phyloP scores from a whole-genome alignment of 2,329 filamentous ascomycete genomes.

The Myriosclerotinia scirpicola region DNA sequence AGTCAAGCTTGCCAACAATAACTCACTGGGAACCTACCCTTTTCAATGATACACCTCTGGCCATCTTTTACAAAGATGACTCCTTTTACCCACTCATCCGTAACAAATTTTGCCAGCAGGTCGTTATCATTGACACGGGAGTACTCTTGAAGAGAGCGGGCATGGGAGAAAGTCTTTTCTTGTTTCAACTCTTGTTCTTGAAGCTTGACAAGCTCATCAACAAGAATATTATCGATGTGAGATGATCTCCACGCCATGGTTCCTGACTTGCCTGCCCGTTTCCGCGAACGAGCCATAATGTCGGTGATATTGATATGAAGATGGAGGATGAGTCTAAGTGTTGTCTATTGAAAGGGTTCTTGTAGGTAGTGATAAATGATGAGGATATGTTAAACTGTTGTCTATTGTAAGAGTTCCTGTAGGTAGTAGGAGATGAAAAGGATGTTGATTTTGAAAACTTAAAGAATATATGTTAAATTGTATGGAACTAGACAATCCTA shows the following conservation, averaged over 20 bases:
- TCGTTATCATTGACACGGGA: neutral
- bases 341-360: too few species aligned
- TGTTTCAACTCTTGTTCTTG: neutral
- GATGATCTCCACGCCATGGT: neutral
- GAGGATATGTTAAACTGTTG: too few species aligned
- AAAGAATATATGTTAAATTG: too few species aligned
- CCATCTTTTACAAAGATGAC: neutral
- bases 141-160: too few species aligned
- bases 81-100: neutral
- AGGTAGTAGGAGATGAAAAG: too few species aligned
- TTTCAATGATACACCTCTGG: neutral
- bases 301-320: too few species aligned
- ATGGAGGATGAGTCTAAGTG: too few species aligned
- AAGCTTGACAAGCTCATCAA: neutral
- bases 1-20: neutral
- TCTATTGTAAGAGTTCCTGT: too few species aligned
- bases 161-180: neutral
- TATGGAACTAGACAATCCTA: too few species aligned
- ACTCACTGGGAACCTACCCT: neutral
- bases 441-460: too few species aligned
- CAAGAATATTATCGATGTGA: neutral
- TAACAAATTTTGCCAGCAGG: neutral
- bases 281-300: neutral
- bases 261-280: too few species aligned
- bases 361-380: too few species aligned